Evolutionary conservation across 2,329 filamentous ascomycete genomes (phyloP), one percentile per base, ranked within the genome.

Genomic region (Hirsutella rhossiliensis): DNA sequence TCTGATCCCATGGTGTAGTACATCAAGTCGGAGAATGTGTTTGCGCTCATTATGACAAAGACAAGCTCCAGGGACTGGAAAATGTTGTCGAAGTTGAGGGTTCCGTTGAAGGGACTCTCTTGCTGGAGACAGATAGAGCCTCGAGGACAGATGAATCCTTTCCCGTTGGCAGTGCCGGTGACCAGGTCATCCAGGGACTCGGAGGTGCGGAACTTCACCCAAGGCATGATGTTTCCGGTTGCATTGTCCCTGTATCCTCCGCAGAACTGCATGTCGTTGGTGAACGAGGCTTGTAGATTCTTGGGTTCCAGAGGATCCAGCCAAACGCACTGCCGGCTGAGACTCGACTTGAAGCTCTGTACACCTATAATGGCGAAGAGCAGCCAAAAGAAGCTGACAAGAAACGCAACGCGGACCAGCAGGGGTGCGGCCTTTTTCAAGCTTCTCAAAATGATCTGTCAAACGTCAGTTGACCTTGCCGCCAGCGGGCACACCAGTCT

Each of bases 41-140:
- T 98, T 41, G 88, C 90, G 55, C 87, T 95, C 87, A 98, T 98
- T 58, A 98, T 83, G 42, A 98, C 87, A 58, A 98, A 98, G 2
- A 98, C 89, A 46, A 97, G 71, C 64, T 98, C 88, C 43, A 97
- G 67, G 0, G 89, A 96, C 50, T 97, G 82, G 28, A 87, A 66
- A 36, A 98, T 94, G 58, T 97, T 90, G 67, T 98, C 92, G 57
- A 97, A 98, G 60, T 83, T 94, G 54, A 96, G 76, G 0, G 92
- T 98, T 42, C 78, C 80, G 54, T 86, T 87, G 61, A 78, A 87
- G 0, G 92, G 92, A 55, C 85, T 94, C 2, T 66, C 57, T 47
- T 82, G 78, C 62, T 95, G 79, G 17, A 96, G 72, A 57, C 92
- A 98, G 4, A 85, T 65, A 1, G 90, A 97, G 7, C 86, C 82